These are phyloP conservation scores for Coniochaeta sp. DNA, from an alignment of 2,329 filamentous ascomycete genomes.

Conservation along the genomic window DNA sequence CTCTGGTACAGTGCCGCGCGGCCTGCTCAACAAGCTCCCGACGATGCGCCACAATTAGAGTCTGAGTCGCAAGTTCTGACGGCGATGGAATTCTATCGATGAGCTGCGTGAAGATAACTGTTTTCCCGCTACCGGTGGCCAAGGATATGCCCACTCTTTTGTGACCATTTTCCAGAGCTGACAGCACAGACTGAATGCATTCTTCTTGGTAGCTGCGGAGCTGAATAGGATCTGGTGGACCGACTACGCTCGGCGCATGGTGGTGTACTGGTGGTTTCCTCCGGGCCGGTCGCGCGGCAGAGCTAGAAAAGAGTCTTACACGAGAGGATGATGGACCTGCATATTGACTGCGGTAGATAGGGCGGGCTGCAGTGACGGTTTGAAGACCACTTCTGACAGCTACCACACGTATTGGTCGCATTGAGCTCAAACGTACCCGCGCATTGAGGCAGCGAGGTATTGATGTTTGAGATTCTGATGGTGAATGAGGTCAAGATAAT, in stretches of 20 bases:
- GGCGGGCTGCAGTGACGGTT: no score
- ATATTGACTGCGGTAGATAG: constrained; percentile 3
- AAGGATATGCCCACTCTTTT: constrained; percentile 78
- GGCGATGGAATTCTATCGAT: constrained; percentile 66
- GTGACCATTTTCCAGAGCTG: constrained; percentile 60
- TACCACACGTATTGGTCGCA: neutral
- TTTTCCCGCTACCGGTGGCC: constrained; percentile 85
- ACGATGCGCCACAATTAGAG: constrained; percentile 85
- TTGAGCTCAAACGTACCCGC: neutral
- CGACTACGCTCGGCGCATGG: neutral
- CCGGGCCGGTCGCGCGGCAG: neutral
- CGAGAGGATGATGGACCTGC: neutral
- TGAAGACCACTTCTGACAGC: neutral
- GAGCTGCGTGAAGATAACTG: constrained; percentile 93
- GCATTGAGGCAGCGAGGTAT: neutral
- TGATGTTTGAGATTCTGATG: neutral
- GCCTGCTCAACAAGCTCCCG: constrained; percentile 94
- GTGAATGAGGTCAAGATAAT: neutral
- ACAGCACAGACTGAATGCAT: constrained; percentile 75
- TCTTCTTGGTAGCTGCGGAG: constrained; percentile 86
- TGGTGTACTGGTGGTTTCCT: neutral
- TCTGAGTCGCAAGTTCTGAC: constrained; percentile 56
- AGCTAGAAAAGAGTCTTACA: constrained; percentile 4
- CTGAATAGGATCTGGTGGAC: constrained; percentile 29
- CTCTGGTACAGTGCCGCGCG: constrained; percentile 69